Base-by-base conservation (phyloP, 306 rosid species). In the Nissolia schottii region DNA sequence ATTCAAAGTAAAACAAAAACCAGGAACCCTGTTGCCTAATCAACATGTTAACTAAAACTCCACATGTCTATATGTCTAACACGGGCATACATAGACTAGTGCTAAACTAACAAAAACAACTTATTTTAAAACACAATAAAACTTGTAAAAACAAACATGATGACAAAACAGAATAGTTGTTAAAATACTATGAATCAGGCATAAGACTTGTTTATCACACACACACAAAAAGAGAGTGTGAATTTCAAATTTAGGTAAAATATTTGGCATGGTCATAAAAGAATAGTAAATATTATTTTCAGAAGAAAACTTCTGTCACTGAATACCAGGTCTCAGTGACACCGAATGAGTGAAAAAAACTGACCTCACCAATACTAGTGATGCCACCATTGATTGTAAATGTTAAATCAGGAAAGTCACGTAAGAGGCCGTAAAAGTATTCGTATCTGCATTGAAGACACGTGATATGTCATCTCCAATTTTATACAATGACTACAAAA, bases 361-460 rank as follows among this genome's bases (percentile, higher is more conserved):
- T 84, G 86, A 93, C 98, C 98, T 90, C 97, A 79, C 87, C 90
- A 79, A 93, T 78, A 10, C 85, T 50, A 56, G 81, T 82, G 64
- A 93, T 90, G 71, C 98, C 98, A 50, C 98, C 98, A 85, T 93
- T 93, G 70, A 93, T 93, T 51, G 98, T 93, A 83, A 93, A 93
- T 77, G 86, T 90, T 63, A 93, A 79, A 88, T 93, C 97, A 4
- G 98, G 98, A 87, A 93, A 93, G 88, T 93, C 97, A 2, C 96
- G 98, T 79, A 93, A 43, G 35, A 93, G 94, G 50, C 93, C 98
- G 73, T 90, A 90, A 57, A 87, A 93, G 78, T 85, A 93, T 83
- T 93, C 97, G 58, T 93, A 93, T 76, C 98, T 91, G 94, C 83
- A 82, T 22, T 14, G 51, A 71, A 65, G 54, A 37, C 55, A 16